Percentiles rank a stretch among this genome's conserved stretches.
phyloP scores from a whole-genome alignment of 257 asterid genomes.

The Forsythia viridissima region DNA sequence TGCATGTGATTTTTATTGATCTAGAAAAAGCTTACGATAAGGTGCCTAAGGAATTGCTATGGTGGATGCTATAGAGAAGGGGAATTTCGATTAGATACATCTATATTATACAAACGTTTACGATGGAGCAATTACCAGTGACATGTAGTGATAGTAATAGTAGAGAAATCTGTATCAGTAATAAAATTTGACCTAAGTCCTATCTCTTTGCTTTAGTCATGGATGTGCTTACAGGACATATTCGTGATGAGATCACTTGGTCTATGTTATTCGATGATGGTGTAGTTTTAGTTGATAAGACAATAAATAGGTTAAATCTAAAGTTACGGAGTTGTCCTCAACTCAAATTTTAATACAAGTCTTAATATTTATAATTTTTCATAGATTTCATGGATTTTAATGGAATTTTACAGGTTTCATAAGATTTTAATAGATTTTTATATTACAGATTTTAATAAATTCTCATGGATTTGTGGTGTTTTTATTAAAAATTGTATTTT shows the following conservation, averaged over 20 bases:
- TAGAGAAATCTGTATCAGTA: too few species aligned
- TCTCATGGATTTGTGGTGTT: too few species aligned
- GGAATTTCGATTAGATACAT: background rate
- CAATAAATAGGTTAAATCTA: too few species aligned
- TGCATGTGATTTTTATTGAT: background rate
- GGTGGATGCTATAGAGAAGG: background rate
- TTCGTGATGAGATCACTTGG: background rate
- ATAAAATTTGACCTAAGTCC: background rate
- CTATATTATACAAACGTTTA: background rate
- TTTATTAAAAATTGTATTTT: too few species aligned
- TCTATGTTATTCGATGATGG: background rate
- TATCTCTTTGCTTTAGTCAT: background rate
- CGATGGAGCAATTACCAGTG: background rate
- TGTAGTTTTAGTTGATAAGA: background rate
- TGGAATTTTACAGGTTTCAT: too few species aligned
- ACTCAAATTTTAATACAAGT: too few species aligned
- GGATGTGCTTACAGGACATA: background rate
- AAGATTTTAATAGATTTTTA: too few species aligned
- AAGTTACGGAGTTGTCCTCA: too few species aligned
- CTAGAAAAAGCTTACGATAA: background rate
- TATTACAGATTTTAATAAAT: too few species aligned
- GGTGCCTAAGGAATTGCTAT: background rate
- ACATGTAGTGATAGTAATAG: too few species aligned
- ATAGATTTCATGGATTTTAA: too few species aligned
- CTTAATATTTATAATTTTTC: too few species aligned